These are phyloP conservation scores for Psidium friedrichsthalianum DNA, from an alignment of 345 rosid genomes.

Conservation along the genomic window DNA sequence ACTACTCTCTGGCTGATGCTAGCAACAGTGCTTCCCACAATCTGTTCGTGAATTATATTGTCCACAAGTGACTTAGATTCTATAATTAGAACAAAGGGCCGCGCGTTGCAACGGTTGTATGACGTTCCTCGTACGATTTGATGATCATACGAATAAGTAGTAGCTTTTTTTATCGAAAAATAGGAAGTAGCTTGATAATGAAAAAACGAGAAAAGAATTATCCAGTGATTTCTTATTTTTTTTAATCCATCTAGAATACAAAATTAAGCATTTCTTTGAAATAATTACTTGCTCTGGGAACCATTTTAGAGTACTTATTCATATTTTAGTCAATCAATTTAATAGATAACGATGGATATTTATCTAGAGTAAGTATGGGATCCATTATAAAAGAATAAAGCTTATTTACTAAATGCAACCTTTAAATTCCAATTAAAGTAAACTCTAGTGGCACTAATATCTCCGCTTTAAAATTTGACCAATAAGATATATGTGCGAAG, in stretches of 20 bases:
- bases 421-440: no score
- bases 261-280: background rate
- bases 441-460: no score
- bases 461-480: background rate
- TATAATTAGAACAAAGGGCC: no score
- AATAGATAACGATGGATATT: no score
- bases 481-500: background rate
- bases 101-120: background rate
- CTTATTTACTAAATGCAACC: background rate
- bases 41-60: background rate
- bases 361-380: background rate
- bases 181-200: background rate
- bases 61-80: background rate
- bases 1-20: background rate
- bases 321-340: background rate
- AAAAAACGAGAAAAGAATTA: no score
- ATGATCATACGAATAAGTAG: background rate
- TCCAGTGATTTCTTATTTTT: no score
- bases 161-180: background rate
- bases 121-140: no score
- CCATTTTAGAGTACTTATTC: background rate
- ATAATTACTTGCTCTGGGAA: no score
- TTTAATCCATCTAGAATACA: background rate
- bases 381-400: background rate
- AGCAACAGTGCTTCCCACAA: background rate